A percentile compares a stretch with the other conserved stretches of the same genome.
Conservation (phyloP, 768 basidiomycete genomes). For the Lentinula detonsa region DNA sequence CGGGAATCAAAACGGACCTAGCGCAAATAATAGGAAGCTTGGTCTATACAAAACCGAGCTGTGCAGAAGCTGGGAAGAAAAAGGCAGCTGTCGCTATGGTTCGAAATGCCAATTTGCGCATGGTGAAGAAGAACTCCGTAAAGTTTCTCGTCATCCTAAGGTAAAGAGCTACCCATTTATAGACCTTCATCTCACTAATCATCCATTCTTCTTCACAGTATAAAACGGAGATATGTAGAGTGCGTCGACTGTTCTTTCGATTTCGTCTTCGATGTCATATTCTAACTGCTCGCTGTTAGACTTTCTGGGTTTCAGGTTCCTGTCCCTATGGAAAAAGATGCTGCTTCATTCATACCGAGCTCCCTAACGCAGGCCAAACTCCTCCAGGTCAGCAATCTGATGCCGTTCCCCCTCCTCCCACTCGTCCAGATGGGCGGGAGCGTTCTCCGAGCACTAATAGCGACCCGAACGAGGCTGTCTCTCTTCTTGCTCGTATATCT, state of each 20-base stretch:
- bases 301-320: conserved; percentile 91
- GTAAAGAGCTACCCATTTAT: conserved; percentile 29
- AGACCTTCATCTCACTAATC: conserved; percentile 9
- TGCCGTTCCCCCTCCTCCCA: conserved; percentile 47
- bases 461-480: conserved; percentile 72
- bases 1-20: conserved; percentile 57
- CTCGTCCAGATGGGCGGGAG: conserved; percentile 44
- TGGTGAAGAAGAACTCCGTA: conserved; percentile 82
- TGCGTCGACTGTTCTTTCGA: conserved; percentile 26
- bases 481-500: conserved; percentile 72
- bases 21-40: conserved; percentile 87
- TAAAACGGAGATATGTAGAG: conserved; percentile 92
- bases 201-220: conserved; percentile 42
- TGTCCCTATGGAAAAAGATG: conserved; percentile 91
- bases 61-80: conserved; percentile 91
- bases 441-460: conserved; percentile 74
- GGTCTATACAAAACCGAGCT: conserved; percentile 89
- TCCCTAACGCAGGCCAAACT: conserved; percentile 55
- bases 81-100: conserved; percentile 80
- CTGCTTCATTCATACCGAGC: conserved; percentile 90
- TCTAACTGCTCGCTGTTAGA: conserved; percentile 33
- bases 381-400: conserved; percentile 24
- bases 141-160: conserved; percentile 85
- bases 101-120: conserved; percentile 92
- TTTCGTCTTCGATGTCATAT: not conserved